Conservation (phyloP, 441 rosid genomes). For the Gossypium schwendimanii region DNA sequence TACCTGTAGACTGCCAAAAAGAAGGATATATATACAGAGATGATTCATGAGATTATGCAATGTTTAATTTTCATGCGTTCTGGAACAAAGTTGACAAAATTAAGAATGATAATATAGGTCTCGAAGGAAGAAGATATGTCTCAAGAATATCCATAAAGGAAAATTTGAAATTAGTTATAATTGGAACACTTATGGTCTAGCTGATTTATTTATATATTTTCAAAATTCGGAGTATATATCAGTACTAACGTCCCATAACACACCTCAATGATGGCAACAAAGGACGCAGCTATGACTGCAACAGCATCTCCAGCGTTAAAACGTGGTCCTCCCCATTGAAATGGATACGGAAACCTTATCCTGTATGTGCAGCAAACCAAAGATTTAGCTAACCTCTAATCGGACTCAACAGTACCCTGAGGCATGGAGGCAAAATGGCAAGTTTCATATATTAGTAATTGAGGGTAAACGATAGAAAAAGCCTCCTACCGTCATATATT, state of each 20-base stretch:
- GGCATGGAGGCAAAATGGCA: neutral
- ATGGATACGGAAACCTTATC: conserved; percentile 78
- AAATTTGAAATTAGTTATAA: neutral
- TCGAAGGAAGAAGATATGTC: neutral
- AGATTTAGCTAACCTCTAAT: neutral
- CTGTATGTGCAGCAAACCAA: conserved; percentile 24
- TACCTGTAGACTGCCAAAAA: conserved; percentile 59
- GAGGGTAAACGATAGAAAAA: neutral
- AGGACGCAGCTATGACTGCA: conserved; percentile 66
- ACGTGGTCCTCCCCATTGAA: conserved; percentile 70
- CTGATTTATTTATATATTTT: neutral
- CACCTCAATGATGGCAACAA: conserved; percentile 70
- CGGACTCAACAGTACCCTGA: neutral
- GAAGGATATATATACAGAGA: neutral
- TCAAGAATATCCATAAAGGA: neutral
- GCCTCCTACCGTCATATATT: neutral
- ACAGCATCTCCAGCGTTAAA: conserved; percentile 54
- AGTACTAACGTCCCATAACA: neutral
- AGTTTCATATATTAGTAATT: neutral
- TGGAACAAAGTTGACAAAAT: neutral
- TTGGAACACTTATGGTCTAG: neutral
- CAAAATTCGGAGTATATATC: neutral
- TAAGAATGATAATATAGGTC: neutral
- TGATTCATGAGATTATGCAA: neutral
- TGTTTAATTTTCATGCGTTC: neutral